phyloP scores from a whole-genome alignment of 345 rosid species.

The Rhodomyrtus tomentosa region DNA sequence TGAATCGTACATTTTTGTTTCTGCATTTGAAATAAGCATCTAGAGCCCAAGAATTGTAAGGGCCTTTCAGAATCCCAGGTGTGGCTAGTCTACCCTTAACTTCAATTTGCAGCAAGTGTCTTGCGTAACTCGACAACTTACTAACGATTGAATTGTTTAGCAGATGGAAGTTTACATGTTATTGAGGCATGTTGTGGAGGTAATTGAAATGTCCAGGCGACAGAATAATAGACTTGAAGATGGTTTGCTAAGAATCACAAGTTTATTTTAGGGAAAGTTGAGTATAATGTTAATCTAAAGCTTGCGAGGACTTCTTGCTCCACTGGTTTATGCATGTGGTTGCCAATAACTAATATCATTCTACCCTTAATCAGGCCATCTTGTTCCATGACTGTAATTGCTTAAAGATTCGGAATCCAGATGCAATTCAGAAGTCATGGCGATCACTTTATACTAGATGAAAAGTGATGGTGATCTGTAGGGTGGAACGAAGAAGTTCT shows the following conservation, averaged over 20 bases:
- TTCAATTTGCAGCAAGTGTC: background rate
- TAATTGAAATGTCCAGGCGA: background rate
- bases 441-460: background rate
- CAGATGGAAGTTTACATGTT: background rate
- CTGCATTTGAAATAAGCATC: background rate
- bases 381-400: background rate
- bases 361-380: background rate
- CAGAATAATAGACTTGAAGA: background rate
- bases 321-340: background rate
- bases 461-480: background rate
- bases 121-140: background rate
- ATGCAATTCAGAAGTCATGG: background rate
- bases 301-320: background rate
- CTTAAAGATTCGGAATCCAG: background rate
- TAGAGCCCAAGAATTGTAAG: background rate
- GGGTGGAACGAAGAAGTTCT: background rate
- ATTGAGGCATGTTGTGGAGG: background rate
- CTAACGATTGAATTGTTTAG: background rate
- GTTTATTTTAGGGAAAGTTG: background rate
- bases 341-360: background rate
- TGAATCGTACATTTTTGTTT: background rate
- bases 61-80: background rate
- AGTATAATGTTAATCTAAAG: background rate
- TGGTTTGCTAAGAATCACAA: background rate
- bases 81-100: background rate